Evolutionary conservation across 805 yeast genomes (phyloP).

Genomic region (Sungouiozyma intestinalis): DNA sequence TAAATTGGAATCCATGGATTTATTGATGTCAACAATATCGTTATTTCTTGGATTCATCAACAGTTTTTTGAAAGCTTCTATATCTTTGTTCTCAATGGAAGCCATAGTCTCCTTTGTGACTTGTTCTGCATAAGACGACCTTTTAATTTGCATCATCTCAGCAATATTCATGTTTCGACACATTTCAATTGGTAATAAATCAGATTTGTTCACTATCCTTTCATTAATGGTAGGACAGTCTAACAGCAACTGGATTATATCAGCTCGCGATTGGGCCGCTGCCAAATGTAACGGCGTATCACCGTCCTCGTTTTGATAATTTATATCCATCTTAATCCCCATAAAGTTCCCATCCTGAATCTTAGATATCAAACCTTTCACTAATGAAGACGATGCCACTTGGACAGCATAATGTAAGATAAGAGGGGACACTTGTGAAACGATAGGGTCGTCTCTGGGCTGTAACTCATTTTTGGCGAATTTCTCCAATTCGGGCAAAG

Average conservation of each 20-base stretch:
- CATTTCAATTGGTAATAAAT: conserved; percentile 75
- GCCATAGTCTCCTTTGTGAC: conserved; percentile 56
- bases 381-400: conserved; percentile 56
- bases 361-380: conserved; percentile 37
- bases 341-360: conserved; percentile 13
- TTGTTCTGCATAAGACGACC: conserved; percentile 70
- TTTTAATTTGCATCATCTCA: conserved; percentile 61
- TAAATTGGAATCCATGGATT: conserved; percentile 73
- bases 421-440: conserved; percentile 35
- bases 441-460: conserved; percentile 22
- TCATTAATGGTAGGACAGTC: conserved; percentile 63
- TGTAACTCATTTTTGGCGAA: conserved; percentile 9
- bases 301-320: conserved; percentile 67
- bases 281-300: conserved; percentile 91
- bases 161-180: conserved; percentile 53
- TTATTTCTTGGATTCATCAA: conserved; percentile 63
- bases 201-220: conserved; percentile 58
- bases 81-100: conserved; percentile 62
- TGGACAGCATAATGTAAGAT: conserved; percentile 77
- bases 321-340: conserved; percentile 40
- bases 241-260: conserved; percentile 61
- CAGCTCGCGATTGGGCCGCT: conserved; percentile 60
- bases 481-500: conserved; percentile 13
- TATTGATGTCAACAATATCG: conserved; percentile 80
- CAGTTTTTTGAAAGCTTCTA: conserved; percentile 49